These are phyloP conservation scores for Gentiana macrophylla DNA, from an alignment of 257 asterid genomes.

Conservation along the genomic window DNA sequence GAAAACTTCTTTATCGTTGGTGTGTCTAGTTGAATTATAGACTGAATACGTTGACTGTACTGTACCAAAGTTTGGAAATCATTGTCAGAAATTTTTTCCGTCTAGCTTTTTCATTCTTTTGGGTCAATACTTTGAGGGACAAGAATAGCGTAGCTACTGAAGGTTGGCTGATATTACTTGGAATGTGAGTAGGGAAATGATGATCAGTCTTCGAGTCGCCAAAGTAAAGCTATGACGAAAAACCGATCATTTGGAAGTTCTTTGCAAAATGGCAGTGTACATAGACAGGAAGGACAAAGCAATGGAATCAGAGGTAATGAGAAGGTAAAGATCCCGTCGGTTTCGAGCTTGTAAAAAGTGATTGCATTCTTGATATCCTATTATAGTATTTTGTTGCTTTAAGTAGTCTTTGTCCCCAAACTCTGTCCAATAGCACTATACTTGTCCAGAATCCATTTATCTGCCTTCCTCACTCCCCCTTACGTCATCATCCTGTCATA, in stretches of 20 bases:
- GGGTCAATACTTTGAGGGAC: no score
- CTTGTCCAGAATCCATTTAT: background rate
- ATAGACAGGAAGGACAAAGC: constrained; percentile 50
- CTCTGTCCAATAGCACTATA: background rate
- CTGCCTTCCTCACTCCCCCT: background rate
- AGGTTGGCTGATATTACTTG: constrained; percentile 13
- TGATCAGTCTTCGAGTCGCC: constrained; percentile 62
- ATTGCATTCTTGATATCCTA: background rate
- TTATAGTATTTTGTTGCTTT: background rate
- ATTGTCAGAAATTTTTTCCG: no score
- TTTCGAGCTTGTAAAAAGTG: no score
- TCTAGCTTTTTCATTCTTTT: no score
- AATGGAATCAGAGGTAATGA: constrained; percentile 48
- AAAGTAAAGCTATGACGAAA: constrained; percentile 38
- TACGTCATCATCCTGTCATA: constrained; percentile 4
- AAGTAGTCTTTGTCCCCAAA: background rate
- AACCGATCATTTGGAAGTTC: constrained; percentile 48
- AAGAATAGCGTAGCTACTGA: no score
- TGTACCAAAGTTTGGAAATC: no score
- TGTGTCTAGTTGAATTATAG: no score
- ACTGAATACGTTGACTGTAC: no score
- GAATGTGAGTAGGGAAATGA: constrained; percentile 51
- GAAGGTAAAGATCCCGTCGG: constrained; percentile 36
- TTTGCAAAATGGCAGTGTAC: constrained; percentile 33
- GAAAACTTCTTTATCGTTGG: no score